A percentile compares a stretch with the other conserved stretches of the same genome.
Conservation (phyloP, 2,329 filamentous ascomycete species). For the Cladosporium colombiae region DNA sequence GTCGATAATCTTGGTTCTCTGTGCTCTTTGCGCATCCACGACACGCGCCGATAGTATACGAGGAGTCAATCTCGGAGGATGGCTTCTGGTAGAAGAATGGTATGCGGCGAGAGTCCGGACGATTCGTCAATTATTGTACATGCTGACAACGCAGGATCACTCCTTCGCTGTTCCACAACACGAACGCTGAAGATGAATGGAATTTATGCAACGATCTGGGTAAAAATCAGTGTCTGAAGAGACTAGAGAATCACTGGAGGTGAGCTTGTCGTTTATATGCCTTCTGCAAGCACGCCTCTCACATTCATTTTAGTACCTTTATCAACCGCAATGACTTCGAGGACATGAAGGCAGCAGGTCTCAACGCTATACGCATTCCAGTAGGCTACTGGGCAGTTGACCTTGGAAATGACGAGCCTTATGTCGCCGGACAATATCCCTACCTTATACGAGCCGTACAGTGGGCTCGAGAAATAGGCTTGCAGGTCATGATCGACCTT, state of each 20-base stretch:
- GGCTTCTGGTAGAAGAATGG: conserved; percentile 48
- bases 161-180: conserved; percentile 53
- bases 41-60: conserved; percentile 44
- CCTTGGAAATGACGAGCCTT: conserved; percentile 27
- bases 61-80: conserved; percentile 54
- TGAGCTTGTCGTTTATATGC: no score
- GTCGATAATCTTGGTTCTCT: background rate
- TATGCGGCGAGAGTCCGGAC: background rate
- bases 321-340: conserved; percentile 28
- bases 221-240: conserved; percentile 25
- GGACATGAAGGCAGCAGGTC: conserved; percentile 28
- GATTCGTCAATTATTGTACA: no score
- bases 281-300: no score
- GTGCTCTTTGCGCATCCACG: background rate
- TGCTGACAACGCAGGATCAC: conserved; percentile 52
- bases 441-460: conserved; percentile 28
- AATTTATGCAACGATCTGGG: conserved; percentile 28
- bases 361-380: conserved; percentile 30
- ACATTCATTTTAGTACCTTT: conserved; percentile 17
- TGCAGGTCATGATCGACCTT: conserved; percentile 53
- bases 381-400: conserved; percentile 33
- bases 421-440: conserved; percentile 27
- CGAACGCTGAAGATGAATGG: conserved; percentile 27
- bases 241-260: conserved; percentile 29
- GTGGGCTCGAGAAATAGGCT: conserved; percentile 30